These are phyloP conservation scores for Globisporangium iwayamae DNA, from an alignment of 352 stramenopile species.

Conservation along the genomic window DNA sequence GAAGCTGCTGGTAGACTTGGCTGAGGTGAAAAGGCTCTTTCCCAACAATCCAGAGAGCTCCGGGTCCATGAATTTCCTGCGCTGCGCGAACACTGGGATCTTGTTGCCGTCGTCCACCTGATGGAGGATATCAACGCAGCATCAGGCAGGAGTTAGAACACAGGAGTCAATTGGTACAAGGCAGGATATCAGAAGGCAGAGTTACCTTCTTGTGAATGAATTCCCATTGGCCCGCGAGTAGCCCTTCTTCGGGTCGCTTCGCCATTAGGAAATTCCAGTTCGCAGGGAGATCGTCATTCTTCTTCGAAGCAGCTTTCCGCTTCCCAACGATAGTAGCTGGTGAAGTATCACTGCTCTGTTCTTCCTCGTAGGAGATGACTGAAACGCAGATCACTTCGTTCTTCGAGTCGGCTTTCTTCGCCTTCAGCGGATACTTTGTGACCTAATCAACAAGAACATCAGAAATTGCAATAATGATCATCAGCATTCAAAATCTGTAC, in stretches of 20 bases:
- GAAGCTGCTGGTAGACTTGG: constrained; percentile 15
- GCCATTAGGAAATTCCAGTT: constrained; percentile 79
- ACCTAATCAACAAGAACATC: constrained; percentile 30
- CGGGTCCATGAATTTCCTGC: constrained; percentile 51
- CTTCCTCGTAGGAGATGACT: constrained; percentile 51
- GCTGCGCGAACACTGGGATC: constrained; percentile 59
- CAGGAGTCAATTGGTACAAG: background rate
- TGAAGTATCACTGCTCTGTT: background rate
- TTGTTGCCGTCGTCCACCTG: constrained; percentile 58
- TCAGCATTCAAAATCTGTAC: too few relatives aligned
- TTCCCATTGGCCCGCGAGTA: constrained; percentile 87
- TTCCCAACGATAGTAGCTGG: background rate
- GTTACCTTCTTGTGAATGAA: constrained; percentile 77
- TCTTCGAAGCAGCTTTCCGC: constrained; percentile 8
- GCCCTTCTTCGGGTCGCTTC: constrained; percentile 60
- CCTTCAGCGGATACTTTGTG: constrained; percentile 77
- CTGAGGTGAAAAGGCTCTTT: constrained; percentile 17
- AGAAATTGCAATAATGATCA: background rate
- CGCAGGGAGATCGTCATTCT: constrained; percentile 14
- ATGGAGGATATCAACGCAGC: background rate
- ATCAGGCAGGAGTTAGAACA: background rate
- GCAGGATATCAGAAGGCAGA: background rate
- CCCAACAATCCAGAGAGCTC: constrained; percentile 36
- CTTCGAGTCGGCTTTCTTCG: constrained; percentile 74
- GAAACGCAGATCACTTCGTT: constrained; percentile 75